phyloP scores from a whole-genome alignment of 2,329 filamentous ascomycete genomes.

The Talaromyces sp. region DNA sequence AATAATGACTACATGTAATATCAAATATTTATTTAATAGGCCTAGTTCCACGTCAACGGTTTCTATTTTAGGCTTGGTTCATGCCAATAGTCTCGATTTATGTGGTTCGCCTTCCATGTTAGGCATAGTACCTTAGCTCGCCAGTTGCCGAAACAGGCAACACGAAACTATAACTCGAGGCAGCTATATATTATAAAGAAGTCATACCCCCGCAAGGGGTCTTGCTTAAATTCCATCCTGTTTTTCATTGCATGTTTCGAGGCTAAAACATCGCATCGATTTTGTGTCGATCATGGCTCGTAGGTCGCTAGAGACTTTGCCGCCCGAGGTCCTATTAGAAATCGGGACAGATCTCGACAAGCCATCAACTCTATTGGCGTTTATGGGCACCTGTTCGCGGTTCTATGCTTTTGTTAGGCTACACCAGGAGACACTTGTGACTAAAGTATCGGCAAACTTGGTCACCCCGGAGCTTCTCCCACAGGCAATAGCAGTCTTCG shows the following conservation, averaged over 20 bases:
- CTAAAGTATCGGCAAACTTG: background rate
- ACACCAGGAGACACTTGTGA: background rate
- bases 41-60: background rate
- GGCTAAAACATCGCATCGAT: background rate
- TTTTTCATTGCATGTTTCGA: too few relatives aligned
- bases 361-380: background rate
- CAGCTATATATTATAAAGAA: background rate
- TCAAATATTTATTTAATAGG: background rate
- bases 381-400: background rate
- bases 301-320: background rate
- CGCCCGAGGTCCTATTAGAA: background rate
- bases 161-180: background rate
- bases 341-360: background rate
- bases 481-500: background rate
- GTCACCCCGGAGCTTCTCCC: background rate
- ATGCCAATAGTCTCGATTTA: background rate
- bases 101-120: background rate
- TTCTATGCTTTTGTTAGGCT: background rate
- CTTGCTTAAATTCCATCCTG: background rate
- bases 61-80: background rate
- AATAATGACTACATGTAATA: background rate
- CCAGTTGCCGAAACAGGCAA: background rate
- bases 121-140: background rate
- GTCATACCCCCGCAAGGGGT: background rate
- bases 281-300: background rate